These are phyloP conservation scores for Prototheca wickerhamii DNA, from an alignment of 163 green algal species.

Conservation along the genomic window DNA sequence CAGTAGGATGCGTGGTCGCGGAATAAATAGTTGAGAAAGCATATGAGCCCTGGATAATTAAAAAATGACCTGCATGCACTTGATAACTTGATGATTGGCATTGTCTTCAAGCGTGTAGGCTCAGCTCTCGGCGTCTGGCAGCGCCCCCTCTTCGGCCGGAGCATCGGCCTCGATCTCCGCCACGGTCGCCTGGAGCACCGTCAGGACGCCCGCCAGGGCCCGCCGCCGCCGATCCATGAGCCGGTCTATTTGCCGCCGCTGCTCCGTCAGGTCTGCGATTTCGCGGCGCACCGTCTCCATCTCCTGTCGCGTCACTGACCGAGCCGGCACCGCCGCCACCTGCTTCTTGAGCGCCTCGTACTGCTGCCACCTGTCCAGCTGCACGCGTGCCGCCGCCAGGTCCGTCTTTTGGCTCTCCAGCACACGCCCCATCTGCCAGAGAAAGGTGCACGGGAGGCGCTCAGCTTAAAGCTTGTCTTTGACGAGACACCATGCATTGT, in stretches of 20 bases:
- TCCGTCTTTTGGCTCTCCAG: constrained; percentile 20
- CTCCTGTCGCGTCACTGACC: constrained; percentile 18
- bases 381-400: constrained; percentile 18
- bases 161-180: neutral
- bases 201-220: neutral
- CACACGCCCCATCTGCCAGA: neutral
- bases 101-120: too few species aligned
- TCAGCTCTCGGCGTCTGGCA: neutral
- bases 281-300: constrained; percentile 17
- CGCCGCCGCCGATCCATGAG: constrained; percentile 1
- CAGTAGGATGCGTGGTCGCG: too few species aligned
- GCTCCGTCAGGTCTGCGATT: constrained; percentile 25
- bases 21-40: too few species aligned
- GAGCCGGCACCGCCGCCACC: constrained; percentile 8
- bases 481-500: too few species aligned
- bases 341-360: constrained; percentile 14
- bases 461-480: too few species aligned
- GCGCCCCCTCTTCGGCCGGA: neutral
- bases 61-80: too few species aligned
- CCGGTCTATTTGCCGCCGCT: constrained; percentile 5
- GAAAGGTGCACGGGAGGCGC: too few species aligned
- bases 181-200: neutral
- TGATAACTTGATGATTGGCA: too few species aligned
- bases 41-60: too few species aligned
- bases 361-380: constrained; percentile 20